Conservation (phyloP, 2,329 filamentous ascomycete species). For the Fusarium nematophilum region DNA sequence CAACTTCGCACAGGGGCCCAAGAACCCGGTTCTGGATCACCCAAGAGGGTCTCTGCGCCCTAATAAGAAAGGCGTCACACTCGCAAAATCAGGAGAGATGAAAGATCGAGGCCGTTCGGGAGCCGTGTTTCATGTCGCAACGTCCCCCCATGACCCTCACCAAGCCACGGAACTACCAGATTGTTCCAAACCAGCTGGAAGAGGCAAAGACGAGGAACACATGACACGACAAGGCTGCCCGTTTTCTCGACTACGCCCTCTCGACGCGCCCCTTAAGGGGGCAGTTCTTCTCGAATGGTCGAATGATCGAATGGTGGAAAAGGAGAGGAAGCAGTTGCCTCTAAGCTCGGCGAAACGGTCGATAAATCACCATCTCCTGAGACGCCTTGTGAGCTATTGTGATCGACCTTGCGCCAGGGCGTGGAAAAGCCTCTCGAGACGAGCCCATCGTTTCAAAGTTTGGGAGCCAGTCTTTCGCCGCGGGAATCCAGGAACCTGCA, state of each 20-base stretch:
- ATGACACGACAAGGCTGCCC: neutral
- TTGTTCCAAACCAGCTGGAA: conserved; percentile 6
- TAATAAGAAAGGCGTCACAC: conserved; percentile 10
- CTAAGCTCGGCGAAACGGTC: conserved; percentile 3
- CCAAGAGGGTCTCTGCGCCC: neutral
- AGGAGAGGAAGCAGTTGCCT: neutral
- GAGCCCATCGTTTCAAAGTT: conserved; percentile 5
- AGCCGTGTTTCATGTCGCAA: conserved; percentile 24
- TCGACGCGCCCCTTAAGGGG: neutral
- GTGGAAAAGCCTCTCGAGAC: neutral
- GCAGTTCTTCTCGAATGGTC: neutral
- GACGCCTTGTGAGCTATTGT: neutral
- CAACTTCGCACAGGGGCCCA: conserved; percentile 33
- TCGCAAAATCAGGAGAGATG: conserved; percentile 9
- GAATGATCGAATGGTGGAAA: neutral
- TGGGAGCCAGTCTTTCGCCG: conserved; percentile 1
- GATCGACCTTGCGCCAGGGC: neutral
- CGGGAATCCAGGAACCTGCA: conserved; percentile 19
- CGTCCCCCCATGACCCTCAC: conserved; percentile 11
- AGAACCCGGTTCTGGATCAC: conserved; percentile 24
- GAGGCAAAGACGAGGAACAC: conserved; percentile 1
- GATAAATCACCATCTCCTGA: conserved; percentile 2
- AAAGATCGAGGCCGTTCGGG: conserved; percentile 24
- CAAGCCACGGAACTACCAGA: conserved; percentile 10
- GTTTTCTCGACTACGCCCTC: neutral